phyloP scores from a whole-genome alignment of 2,329 filamentous ascomycete species.

The Tolypocladium tundrense region DNA sequence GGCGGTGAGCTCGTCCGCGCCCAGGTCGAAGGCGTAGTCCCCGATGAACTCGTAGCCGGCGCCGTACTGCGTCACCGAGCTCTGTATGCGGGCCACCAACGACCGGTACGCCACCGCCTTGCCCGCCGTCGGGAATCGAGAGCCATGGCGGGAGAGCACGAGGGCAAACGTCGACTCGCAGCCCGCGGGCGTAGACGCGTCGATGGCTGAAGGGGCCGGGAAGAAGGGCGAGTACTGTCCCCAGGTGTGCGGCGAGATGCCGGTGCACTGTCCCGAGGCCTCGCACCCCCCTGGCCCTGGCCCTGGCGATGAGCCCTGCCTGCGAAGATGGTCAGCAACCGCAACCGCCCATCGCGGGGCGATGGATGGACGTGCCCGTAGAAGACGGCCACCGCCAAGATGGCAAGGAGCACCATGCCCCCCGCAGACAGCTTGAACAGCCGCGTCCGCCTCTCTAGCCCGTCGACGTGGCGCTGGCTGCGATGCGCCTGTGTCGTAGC shows the following conservation, averaged over 20 bases:
- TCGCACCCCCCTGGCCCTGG: slow-evolving; percentile 10
- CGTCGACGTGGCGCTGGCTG: neutral
- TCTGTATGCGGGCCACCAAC: slow-evolving; percentile 57
- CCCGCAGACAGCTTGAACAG: slow-evolving; percentile 8
- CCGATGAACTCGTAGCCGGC: slow-evolving; percentile 59
- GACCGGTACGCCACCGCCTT: slow-evolving; percentile 56
- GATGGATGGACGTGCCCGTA: slow-evolving; percentile 6
- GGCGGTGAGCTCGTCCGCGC: slow-evolving; percentile 55
- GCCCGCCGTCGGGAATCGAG: slow-evolving; percentile 63
- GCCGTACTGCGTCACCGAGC: slow-evolving; percentile 43
- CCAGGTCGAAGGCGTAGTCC: slow-evolving; percentile 61
- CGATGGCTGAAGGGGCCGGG: slow-evolving; percentile 57
- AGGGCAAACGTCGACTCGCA: slow-evolving; percentile 74
- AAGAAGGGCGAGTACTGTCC: slow-evolving; percentile 86
- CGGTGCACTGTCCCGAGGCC: slow-evolving; percentile 34
- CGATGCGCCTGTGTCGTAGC: neutral
- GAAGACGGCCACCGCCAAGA: slow-evolving; percentile 6
- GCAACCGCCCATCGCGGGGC: neutral
- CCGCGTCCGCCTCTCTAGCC: slow-evolving; percentile 1
- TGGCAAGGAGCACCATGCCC: slow-evolving; percentile 6
- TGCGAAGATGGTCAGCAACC: neutral
- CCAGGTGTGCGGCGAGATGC: slow-evolving; percentile 58
- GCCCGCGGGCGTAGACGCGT: slow-evolving; percentile 46
- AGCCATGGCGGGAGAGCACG: slow-evolving; percentile 74
- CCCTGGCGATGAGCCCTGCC: neutral